A percentile compares a stretch with the other conserved stretches of the same genome.
Evolutionary conservation across 106 monocot genomes (phyloP).

Genomic region (Phalaenopsis equestris): DNA sequence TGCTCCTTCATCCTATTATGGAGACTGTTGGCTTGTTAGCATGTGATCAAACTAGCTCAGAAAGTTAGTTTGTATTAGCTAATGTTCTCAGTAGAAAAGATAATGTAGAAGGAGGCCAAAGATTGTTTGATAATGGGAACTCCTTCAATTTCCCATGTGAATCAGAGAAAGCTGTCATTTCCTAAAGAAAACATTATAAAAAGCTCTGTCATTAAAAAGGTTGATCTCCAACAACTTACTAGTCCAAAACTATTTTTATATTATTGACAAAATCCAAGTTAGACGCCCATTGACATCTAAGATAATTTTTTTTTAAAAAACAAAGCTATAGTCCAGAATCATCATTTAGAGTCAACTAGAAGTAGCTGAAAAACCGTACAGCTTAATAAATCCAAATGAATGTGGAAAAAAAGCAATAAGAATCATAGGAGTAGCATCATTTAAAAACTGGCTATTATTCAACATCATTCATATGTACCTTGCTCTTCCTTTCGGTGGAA

Average conservation of each 20-base stretch:
- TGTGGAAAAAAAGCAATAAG: constrained; percentile 4
- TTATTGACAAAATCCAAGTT: background rate
- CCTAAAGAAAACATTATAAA: background rate
- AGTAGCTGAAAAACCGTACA: background rate
- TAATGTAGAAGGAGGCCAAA: no score
- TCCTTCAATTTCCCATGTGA: no score
- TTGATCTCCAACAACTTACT: background rate
- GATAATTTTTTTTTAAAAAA: background rate
- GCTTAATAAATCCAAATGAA: constrained; percentile 1
- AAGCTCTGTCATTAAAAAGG: no score
- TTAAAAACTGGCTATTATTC: constrained; percentile 16
- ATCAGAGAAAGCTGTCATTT: constrained; percentile 2
- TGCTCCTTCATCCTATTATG: no score
- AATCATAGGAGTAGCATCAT: constrained; percentile 8
- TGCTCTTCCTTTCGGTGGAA: constrained; percentile 26
- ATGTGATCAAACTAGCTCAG: no score
- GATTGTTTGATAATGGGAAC: no score
- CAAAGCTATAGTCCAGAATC: background rate
- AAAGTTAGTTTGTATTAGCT: no score
- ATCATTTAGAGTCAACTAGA: background rate
- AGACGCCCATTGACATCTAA: constrained; percentile 2
- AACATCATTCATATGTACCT: constrained; percentile 10
- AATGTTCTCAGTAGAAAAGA: no score
- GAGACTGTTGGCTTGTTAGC: no score
- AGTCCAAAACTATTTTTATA: background rate